phyloP scores from a whole-genome alignment of 495 filamentous ascomycete species.

The Hypomontagnella monticulosa region DNA sequence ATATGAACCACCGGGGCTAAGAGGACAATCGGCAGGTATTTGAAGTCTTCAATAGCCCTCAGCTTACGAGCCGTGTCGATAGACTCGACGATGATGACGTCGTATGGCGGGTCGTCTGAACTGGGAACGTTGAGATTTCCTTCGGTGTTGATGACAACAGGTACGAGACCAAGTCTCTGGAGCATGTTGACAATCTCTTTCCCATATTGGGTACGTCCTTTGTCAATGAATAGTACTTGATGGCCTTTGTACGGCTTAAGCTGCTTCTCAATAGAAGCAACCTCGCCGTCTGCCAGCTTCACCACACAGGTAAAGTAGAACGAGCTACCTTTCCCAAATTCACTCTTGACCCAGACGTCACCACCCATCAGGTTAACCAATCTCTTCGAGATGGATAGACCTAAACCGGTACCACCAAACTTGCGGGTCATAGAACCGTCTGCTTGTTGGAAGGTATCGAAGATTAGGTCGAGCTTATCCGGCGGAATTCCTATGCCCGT shows the following conservation, averaged over 20 bases:
- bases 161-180: constrained; percentile 78
- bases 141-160: constrained; percentile 81
- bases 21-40: constrained; percentile 96
- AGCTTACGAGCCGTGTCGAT: constrained; percentile 87
- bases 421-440: constrained; percentile 97
- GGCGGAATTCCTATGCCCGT: constrained; percentile 97
- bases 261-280: constrained; percentile 82
- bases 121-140: constrained; percentile 63
- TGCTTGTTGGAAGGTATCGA: constrained; percentile 99
- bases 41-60: constrained; percentile 90
- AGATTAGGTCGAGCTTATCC: constrained; percentile 97
- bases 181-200: constrained; percentile 83
- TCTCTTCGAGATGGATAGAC: constrained; percentile 94
- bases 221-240: constrained; percentile 95
- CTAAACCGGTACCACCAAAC: constrained; percentile 96
- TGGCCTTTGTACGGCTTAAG: constrained; percentile 91
- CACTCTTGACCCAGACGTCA: constrained; percentile 95
- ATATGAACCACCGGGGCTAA: constrained; percentile 91
- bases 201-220: constrained; percentile 82
- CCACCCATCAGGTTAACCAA: constrained; percentile 98
- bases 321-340: constrained; percentile 90
- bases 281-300: constrained; percentile 83
- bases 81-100: constrained; percentile 97
- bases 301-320: constrained; percentile 98
- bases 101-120: constrained; percentile 73